phyloP scores from a whole-genome alignment of 495 filamentous ascomycete genomes.

The Trichodelitschia bisporula region DNA sequence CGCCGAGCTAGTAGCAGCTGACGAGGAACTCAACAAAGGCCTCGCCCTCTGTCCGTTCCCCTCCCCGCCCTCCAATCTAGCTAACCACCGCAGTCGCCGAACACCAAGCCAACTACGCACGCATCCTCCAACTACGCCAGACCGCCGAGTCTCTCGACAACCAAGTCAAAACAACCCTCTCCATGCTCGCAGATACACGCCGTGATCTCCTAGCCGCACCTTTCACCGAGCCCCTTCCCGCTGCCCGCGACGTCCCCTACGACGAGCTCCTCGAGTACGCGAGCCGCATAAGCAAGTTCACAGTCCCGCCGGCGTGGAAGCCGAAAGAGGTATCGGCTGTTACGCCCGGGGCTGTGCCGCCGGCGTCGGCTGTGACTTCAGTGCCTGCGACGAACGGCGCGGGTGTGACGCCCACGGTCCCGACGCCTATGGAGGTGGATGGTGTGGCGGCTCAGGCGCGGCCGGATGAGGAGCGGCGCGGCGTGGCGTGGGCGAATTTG shows the following conservation, averaged over 20 bases:
- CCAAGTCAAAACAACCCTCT: constrained; percentile 33
- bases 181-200: constrained; percentile 35
- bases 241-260: constrained; percentile 24
- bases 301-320: constrained; percentile 38
- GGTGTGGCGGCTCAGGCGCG: constrained; percentile 2
- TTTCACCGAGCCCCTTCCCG: constrained; percentile 19
- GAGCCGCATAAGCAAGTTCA: constrained; percentile 45
- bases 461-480: constrained; percentile 7
- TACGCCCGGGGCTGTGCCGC: background rate
- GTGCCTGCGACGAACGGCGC: background rate
- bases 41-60: constrained; percentile 26
- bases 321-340: constrained; percentile 4
- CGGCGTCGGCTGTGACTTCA: constrained; percentile 1
- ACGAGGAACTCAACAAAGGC: constrained; percentile 31
- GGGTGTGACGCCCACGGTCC: background rate
- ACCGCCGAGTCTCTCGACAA: constrained; percentile 31
- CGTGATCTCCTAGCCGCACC: constrained; percentile 37
- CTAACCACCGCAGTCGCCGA: constrained; percentile 23
- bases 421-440: background rate
- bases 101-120: constrained; percentile 43
- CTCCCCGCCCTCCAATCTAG: constrained; percentile 1
- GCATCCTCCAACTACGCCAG: constrained; percentile 34
- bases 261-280: constrained; percentile 47
- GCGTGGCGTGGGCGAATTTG: constrained; percentile 6
- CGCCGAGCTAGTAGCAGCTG: constrained; percentile 38